Base-by-base conservation (phyloP, 371 early-diverging fungal genomes). In the Vittaforma corneae region DNA sequence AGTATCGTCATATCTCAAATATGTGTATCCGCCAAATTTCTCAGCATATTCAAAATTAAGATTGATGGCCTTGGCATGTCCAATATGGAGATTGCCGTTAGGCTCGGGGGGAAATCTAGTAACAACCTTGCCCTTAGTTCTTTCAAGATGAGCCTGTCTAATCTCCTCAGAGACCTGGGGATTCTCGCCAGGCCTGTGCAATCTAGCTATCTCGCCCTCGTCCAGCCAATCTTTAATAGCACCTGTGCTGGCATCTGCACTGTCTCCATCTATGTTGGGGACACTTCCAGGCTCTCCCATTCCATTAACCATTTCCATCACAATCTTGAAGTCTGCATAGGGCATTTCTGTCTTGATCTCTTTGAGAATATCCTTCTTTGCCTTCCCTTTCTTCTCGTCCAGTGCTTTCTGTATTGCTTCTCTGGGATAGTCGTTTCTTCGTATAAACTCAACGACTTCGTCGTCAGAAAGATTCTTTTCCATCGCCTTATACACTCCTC, bases 91-190 rank as follows among this genome's bases (percentile, higher is more conserved):
- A 80, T 85, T 91, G 16, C 99, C 97, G 75, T 93, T 95, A 58
- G 99, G 99, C 81, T 97, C 99, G 44, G 99, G 99, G 20, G 99
- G 99, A 83, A 98, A 98, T 50, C 99, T 88, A 1, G 97, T 97
- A 26, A 92, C 78, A 1, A 95, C 95, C 73, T 84, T 86, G 4
- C 92, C 90, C 51, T 87, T 88, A 0, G 97, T 97, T 14, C 86
- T 85, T 73, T 86, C 84, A 50, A 98, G 81, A 76, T 98, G 99
- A 72, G 85, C 85, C 52, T 83, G 82, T 85, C 88, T 90, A 59
- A 97, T 80, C 71, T 86, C 84, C 4, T 88, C 86, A 61, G 85
- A 86, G 76, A 92, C 86, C 82, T 97, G 97, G 46, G 87, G 88
- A 81, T 97, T 98, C 62, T 86, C 95, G 32, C 95, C 95, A 3